These are phyloP conservation scores for Citrullus amarus DNA, from an alignment of 306 rosid genomes.

Conservation along the genomic window DNA sequence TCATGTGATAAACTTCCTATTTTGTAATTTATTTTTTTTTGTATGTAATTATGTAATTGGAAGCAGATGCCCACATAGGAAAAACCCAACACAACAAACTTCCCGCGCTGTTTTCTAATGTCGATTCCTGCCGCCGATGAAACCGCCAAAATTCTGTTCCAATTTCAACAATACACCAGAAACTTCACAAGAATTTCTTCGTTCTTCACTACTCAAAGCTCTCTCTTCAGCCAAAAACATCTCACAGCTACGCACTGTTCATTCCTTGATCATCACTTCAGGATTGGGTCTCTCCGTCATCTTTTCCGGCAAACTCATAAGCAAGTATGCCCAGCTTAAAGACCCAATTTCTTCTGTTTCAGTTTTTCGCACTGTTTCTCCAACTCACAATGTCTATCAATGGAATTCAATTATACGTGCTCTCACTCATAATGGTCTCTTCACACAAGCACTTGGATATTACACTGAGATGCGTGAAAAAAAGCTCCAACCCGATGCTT, in stretches of 20 bases:
- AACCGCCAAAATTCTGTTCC: background rate
- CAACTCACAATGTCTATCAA: conserved; percentile 15
- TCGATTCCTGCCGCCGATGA: conserved; percentile 2
- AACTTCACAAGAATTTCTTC: background rate
- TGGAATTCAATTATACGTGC: conserved; percentile 30
- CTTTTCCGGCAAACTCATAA: conserved; percentile 25
- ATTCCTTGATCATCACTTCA: conserved; percentile 11
- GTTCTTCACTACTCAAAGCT: conserved; percentile 8
- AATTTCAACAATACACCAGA: background rate
- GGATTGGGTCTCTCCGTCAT: conserved; percentile 13
- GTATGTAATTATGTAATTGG: no score
- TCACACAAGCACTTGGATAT: conserved; percentile 14
- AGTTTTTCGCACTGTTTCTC: conserved; percentile 14
- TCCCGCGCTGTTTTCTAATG: background rate
- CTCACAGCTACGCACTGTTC: conserved; percentile 13
- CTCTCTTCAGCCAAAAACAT: conserved; percentile 12
- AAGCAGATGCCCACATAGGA: background rate
- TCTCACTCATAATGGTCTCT: conserved; percentile 13
- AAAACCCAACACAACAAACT: background rate
- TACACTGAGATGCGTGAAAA: conserved; percentile 17
- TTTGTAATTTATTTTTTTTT: no score
- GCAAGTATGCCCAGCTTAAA: conserved; percentile 18
- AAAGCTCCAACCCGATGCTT: conserved; percentile 19
- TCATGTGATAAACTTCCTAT: no score
- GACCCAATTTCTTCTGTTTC: conserved; percentile 21